Base-by-base conservation (phyloP, 805 yeast species). In the Zygotorulaspora chibaensis region DNA sequence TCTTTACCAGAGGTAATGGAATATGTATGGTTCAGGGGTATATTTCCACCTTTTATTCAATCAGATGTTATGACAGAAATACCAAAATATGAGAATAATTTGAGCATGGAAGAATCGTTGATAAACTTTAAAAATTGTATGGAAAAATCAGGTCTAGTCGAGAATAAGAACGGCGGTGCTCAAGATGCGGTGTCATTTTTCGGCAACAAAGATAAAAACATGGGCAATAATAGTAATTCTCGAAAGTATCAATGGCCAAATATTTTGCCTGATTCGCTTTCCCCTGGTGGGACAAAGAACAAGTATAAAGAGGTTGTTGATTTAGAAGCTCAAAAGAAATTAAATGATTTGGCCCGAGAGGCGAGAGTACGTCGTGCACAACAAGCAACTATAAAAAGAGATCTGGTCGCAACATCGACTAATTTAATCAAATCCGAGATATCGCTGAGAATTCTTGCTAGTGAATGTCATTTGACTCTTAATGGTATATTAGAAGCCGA, bases 231-330 rank as follows among this genome's bases (percentile, higher is more conserved):
- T 51, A 71, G 74, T 8, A 76, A 77, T 27, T 67, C 57, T 42
- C 17, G 40, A 64, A 55, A 70, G 61, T 52, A 59, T 49, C 47
- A 46, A 26, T 38, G 51, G 30, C 47, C 72, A 56, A 67, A 87
- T 2, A 75, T 90, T 49, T 72, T 90, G 55, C 98, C 98, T 30
- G 85, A 83, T 56, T 85, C 96, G 2, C 76, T 90, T 61, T 89
- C 96, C 18, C 98, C 98, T 13, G 91, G 91, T 54, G 89, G 87
- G 61, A 88, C 96, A 38, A 85, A 81, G 62, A 81, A 76, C 66
- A 90, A 90, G 69, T 90, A 90, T 68, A 83, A 83, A 63, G 93
- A 85, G 61, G 80, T 83, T 45, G 75, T 67, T n/a, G 69, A 65
- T 49, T 43, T 63, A 34, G 68, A 63, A 35, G 57, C 66, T 18